Base-by-base conservation (phyloP, 768 basidiomycete genomes). In the Boletus pseudopeckii region DNA sequence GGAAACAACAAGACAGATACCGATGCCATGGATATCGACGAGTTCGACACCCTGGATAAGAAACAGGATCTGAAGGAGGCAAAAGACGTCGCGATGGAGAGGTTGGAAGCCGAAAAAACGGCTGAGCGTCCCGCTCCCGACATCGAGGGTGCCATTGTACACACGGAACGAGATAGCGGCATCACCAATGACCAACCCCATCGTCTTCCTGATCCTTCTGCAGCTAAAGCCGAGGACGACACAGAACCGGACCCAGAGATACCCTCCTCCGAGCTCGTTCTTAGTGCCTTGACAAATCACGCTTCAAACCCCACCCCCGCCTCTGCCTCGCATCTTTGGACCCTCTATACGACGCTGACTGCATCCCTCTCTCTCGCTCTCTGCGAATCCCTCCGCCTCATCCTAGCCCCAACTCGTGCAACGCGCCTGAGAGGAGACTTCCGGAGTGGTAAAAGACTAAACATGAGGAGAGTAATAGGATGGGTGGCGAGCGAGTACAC, bases 401-500 rank as follows among this genome's bases (percentile, higher is more conserved):
- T 98, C 68, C 80, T 99, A 36, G 94, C 95, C 58, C 97, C 97
- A 0, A 98, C 96, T 0, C 77, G 90, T 45, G 93, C 97, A 6
- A 97, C 96, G 7, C 83, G 97, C 20, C 78, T 99, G 41, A 88
- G 90, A 72, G 97, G 97, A 37, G 97, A 98, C 75, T 99, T 97
- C 71, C 89, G 95, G 30, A 95, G 92, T 0, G 97, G 97, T 48
- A 99, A 99, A 73, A 82, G 96, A 18, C 81, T 99, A 30, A 98
- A 98, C 72, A 98, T 98, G 96, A 93, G 95, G 70, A 95, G 95
- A 73, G 92, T 98, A 69, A 95, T 99, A 56, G 85, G 90, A 4
- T 98, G 96, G 77, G 95, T 99, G 56, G 96, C 97, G 34, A 92
- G 89, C 73, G 97, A 99, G 73, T 99, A 92, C 76, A 98, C 95